These are phyloP conservation scores for Mallotus japonicus DNA, from an alignment of 441 rosid genomes.

Conservation along the genomic window DNA sequence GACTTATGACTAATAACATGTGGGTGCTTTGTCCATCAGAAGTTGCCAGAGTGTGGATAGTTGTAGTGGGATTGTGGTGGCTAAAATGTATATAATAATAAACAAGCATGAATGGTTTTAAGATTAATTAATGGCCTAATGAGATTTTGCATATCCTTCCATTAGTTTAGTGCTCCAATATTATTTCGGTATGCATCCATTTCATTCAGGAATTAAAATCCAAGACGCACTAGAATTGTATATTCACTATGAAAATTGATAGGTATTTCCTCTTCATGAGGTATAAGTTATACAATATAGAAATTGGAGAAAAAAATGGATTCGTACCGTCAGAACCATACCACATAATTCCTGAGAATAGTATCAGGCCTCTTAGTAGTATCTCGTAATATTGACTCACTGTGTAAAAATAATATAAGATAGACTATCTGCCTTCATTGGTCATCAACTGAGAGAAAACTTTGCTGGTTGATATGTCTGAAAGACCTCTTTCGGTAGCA, in stretches of 20 bases:
- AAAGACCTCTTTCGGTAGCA: conserved; percentile 34
- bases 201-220: neutral
- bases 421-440: conserved; percentile 44
- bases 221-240: neutral
- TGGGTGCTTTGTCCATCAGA: no score
- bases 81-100: no score
- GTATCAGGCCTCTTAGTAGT: neutral
- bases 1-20: no score
- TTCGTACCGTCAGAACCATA: neutral
- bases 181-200: neutral
- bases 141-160: no score
- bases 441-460: conserved; percentile 83
- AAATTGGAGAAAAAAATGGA: no score
- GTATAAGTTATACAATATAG: no score
- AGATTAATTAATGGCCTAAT: no score
- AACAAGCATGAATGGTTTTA: no score
- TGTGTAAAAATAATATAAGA: neutral
- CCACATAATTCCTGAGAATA: neutral
- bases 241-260: no score
- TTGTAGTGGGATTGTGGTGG: no score
- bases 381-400: neutral
- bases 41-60: no score
- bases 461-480: conserved; percentile 50
- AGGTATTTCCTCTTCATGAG: no score
- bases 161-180: neutral